A percentile compares a stretch with the other conserved stretches of the same genome.
Conservation (phyloP, 371 early-diverging fungal species). For the Saksenaea vasiformis region DNA sequence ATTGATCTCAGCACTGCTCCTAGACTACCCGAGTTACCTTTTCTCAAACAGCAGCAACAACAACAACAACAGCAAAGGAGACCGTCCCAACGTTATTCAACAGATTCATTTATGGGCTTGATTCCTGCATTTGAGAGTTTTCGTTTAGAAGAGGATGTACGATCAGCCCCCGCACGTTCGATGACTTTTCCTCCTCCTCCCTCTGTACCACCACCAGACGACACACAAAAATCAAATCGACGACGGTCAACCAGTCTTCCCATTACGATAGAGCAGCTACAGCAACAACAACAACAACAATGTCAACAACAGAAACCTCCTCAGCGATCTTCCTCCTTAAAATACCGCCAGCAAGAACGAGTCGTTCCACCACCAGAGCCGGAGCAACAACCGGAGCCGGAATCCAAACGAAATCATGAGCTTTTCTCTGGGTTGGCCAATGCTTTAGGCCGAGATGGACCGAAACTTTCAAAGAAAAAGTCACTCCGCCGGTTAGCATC, state of each 20-base stretch:
- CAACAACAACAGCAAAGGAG: slow-evolving; percentile 8
- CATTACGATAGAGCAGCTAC: slow-evolving; percentile 10
- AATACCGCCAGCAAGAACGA: slow-evolving; percentile 11
- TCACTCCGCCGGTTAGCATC: slow-evolving; percentile 11
- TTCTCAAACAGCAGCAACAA: slow-evolving; percentile 27
- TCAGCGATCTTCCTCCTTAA: slow-evolving; percentile 30
- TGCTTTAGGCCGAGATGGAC: not conserved
- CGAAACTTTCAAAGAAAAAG: slow-evolving; percentile 9
- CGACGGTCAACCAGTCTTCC: slow-evolving; percentile 20
- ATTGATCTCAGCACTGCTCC: slow-evolving; percentile 43
- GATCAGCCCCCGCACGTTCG: slow-evolving; percentile 11
- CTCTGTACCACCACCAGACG: slow-evolving; percentile 17
- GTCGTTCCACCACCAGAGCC: slow-evolving; percentile 7
- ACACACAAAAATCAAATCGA: slow-evolving; percentile 9
- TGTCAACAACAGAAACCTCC: slow-evolving; percentile 9
- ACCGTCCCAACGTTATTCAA: slow-evolving; percentile 17
- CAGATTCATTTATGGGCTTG: slow-evolving; percentile 30
- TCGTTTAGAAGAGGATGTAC: slow-evolving; percentile 18
- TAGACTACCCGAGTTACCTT: slow-evolving; percentile 40
- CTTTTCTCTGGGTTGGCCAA: slow-evolving; percentile 3
- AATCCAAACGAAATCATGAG: not conserved
- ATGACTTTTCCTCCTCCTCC: slow-evolving; percentile 33
- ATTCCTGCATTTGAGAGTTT: slow-evolving; percentile 33
- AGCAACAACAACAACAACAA: slow-evolving; percentile 6
- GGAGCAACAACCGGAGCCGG: slow-evolving; percentile 1